Evolutionary conservation across 2,329 filamentous ascomycete genomes (phyloP), one percentile per base, ranked within the genome.

Genomic region (Beauveria bassiana): DNA sequence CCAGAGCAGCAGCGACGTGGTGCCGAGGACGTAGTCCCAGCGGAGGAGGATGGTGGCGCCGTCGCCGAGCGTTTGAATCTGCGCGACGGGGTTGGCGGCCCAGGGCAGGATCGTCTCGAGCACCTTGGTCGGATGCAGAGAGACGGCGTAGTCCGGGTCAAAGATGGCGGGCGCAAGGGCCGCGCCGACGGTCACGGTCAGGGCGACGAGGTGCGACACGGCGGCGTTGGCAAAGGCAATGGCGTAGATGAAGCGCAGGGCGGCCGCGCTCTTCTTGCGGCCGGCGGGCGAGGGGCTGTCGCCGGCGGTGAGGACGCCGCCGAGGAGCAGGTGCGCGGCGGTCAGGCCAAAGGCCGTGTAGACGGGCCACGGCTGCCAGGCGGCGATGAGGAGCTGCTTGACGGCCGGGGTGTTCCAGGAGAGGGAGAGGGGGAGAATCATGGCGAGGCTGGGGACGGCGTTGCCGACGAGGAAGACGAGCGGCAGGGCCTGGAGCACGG

Each of bases 321-420:
- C 34, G 38, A 61, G 16, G 51, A 61, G 31, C 7, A 43, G 18
- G 46, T 64, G 45, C 2, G 59, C 62, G 9, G 56, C 12, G 16
- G 55, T 45, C 6, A 66, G 62, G 4, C 64, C 56, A 9, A 61
- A 49, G 20, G 63, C 61, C 24, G 65, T 63, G 52, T 66, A 66
- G 14, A 61, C 64, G 24, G 65, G 66, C 66, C 65, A 66, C 1
- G 65, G 64, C 61, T 67, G 66, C 65, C 65, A 67, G 55, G 63
- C 10, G 31, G 65, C 65, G 18, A 64, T 64, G 45, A 65, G 38
- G 24, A 65, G 53, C 40, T 67, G 65, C 65, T 67, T 67, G 22
- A 63, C 24, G 46, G 65, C 64, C 31, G 50, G 24, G 5, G 65
- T 64, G 49, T 66, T 34, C 18, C 1, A 14, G 14, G 59, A 45